Base-by-base conservation (phyloP, 805 yeast genomes). In the Ogataea pilisensis region DNA sequence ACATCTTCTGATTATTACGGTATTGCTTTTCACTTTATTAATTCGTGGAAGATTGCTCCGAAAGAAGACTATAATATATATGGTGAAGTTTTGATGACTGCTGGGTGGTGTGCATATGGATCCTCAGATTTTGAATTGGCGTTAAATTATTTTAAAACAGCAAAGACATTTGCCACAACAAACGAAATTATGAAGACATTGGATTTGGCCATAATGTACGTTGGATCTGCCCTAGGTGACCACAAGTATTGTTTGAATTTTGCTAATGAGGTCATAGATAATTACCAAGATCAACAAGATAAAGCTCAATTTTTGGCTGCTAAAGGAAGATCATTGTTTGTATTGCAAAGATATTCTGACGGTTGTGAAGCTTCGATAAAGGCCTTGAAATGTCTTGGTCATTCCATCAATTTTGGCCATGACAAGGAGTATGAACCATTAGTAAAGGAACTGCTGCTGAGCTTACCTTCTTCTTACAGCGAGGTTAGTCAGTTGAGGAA, bases 61-160 rank as follows among this genome's bases (percentile, higher is more conserved):
- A 44, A 48, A 1, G 66, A 63, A 4, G 79, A 75, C 29, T 39
- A 43, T 17, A 17, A 13, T 11, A 58, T 56, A 0, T 75, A 69
- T 39, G 44, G 65, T 13, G 65, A 64, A 2, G 68, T 71, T 5
- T 50, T 74, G 31, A 57, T 66, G 4, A 58, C 60, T 17, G 76
- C 78, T 0, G 77, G 77, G 2, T 59, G 61, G 37, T 60, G 60
- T 41, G 73, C 77, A 1, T 66, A 69, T 34, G 65, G 68, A 9
- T 64, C 69, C 9, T 70, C 65, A 35, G 75, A 72, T 46, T 62
- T 68, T 42, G 56, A 53, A 21, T 53, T 66, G 31, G 70, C 78
- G 0, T 55, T 72, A 25, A 45, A 52, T n/a, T 72, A 64, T 42
- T 68, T 72, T 34, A 55, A 58, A 17, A 57, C 63, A 1, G 69